phyloP scores from a whole-genome alignment of 306 rosid species.

The Pterocarpus macrocarpus region DNA sequence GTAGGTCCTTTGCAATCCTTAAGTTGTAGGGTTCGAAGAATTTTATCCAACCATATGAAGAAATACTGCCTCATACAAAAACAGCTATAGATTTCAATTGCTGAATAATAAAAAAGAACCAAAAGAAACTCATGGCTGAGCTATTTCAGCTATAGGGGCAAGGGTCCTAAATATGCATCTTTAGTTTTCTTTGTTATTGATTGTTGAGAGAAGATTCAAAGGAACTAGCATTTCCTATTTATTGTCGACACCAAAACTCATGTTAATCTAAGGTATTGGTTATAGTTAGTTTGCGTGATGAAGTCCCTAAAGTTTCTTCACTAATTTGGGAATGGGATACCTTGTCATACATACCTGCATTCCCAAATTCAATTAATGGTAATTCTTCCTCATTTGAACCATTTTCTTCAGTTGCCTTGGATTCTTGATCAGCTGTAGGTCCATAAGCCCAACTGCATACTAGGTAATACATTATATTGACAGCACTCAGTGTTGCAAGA shows the following conservation, averaged over 20 bases:
- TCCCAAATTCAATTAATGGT: slow-evolving; percentile 38
- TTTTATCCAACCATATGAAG: slow-evolving; percentile 10
- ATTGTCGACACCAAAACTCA: background rate
- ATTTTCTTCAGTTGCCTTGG: slow-evolving; percentile 22
- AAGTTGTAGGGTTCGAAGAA: slow-evolving; percentile 6
- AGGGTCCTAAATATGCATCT: background rate
- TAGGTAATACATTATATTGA: slow-evolving; percentile 54
- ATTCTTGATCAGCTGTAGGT: slow-evolving; percentile 49
- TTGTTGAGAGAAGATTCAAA: background rate
- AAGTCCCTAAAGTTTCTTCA: slow-evolving; percentile 18
- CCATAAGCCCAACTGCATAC: slow-evolving; percentile 69
- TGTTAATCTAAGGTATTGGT: background rate
- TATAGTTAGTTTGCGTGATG: slow-evolving; percentile 6
- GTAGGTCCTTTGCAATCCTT: background rate
- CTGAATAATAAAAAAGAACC: background rate
- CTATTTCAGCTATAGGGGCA: background rate
- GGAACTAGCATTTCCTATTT: slow-evolving; percentile 5
- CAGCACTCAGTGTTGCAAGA: slow-evolving; percentile 50
- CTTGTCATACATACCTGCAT: background rate
- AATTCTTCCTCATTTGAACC: slow-evolving; percentile 39
- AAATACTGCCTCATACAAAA: slow-evolving; percentile 3
- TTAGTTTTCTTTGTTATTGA: background rate
- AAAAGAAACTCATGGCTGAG: too few relatives aligned
- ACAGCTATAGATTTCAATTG: background rate
- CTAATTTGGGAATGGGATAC: background rate